Evolutionary conservation across 1,284 basidiomycete genomes (phyloP).

Genomic region (Ganoderma multipileum): DNA sequence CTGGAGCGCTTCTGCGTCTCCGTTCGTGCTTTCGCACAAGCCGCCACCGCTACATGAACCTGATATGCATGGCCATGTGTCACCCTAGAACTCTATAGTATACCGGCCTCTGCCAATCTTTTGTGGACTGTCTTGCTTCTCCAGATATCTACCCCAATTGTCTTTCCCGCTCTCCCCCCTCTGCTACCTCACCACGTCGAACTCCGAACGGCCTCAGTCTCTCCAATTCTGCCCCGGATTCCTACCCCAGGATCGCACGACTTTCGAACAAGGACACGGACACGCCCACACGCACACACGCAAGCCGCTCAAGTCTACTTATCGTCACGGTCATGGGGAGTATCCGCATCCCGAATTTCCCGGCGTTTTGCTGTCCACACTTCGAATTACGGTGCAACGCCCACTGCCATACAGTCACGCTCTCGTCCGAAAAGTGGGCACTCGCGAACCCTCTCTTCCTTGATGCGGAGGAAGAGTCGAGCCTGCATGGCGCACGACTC

Average conservation of each 20-base stretch:
- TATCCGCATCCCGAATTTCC: constrained; percentile 66
- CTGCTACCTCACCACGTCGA: constrained; percentile 7
- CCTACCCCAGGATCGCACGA: constrained; percentile 1
- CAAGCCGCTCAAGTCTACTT: not conserved
- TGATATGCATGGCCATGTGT: constrained; percentile 13
- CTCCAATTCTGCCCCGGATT: not conserved
- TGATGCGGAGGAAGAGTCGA: constrained; percentile 38
- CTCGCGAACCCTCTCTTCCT: constrained; percentile 33
- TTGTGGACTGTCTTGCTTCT: constrained; percentile 1
- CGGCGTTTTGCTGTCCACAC: constrained; percentile 46
- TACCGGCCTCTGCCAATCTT: constrained; percentile 7
- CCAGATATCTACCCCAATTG: constrained; percentile 5
- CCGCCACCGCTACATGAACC: constrained; percentile 9
- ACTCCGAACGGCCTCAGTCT: not conserved
- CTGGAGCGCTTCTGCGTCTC: not conserved
- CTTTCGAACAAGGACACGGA: not conserved
- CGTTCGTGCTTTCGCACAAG: constrained; percentile 8
- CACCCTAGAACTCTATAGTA: constrained; percentile 7
- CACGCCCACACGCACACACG: constrained; percentile 2
- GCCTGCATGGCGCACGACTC: constrained; percentile 49
- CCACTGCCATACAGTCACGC: constrained; percentile 53
- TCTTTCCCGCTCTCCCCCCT: not conserved
- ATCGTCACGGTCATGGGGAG: constrained; percentile 39
- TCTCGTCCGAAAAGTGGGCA: constrained; percentile 56
- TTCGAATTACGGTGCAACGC: constrained; percentile 61